Evolutionary conservation across 2,329 filamentous ascomycete genomes (phyloP).

Genomic region (Neofusicoccum sp.): DNA sequence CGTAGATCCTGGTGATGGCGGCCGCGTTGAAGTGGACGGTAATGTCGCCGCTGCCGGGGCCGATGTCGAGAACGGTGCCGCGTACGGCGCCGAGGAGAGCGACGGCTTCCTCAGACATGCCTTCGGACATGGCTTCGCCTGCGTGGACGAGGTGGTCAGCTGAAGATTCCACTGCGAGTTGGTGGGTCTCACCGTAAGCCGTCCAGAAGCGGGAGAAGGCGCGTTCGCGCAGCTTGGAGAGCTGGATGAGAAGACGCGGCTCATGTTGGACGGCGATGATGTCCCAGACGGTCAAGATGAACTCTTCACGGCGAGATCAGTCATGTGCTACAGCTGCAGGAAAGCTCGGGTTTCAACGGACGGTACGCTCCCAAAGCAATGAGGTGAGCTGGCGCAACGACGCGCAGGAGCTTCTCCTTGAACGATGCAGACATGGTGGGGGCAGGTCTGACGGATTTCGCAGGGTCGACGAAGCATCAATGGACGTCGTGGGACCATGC

Average conservation of each 20-base stretch:
- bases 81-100: conserved; percentile 29
- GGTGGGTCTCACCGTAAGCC: conserved; percentile 26
- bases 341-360: conserved; percentile 14
- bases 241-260: conserved; percentile 29
- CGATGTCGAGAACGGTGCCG: conserved; percentile 39
- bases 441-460: not conserved
- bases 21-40: conserved; percentile 45
- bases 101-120: conserved; percentile 34
- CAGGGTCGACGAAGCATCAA: too few species aligned
- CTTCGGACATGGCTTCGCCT: conserved; percentile 35
- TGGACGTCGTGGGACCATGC: too few species aligned
- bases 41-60: conserved; percentile 53
- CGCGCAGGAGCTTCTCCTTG: conserved; percentile 3
- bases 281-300: conserved; percentile 34
- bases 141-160: conserved; percentile 19
- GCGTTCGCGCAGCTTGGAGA: conserved; percentile 31
- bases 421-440: not conserved
- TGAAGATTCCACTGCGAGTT: conserved; percentile 25
- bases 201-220: conserved; percentile 38
- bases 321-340: not conserved
- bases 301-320: conserved; percentile 27
- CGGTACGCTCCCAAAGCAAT: conserved; percentile 30
- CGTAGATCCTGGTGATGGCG: conserved; percentile 51
- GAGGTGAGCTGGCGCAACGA: conserved; percentile 25
- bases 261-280: conserved; percentile 29